A percentile compares a stretch with the other conserved stretches of the same genome.
phyloP scores from a whole-genome alignment of 2,329 filamentous ascomycete genomes.

The Neoarthrinium moseri region DNA sequence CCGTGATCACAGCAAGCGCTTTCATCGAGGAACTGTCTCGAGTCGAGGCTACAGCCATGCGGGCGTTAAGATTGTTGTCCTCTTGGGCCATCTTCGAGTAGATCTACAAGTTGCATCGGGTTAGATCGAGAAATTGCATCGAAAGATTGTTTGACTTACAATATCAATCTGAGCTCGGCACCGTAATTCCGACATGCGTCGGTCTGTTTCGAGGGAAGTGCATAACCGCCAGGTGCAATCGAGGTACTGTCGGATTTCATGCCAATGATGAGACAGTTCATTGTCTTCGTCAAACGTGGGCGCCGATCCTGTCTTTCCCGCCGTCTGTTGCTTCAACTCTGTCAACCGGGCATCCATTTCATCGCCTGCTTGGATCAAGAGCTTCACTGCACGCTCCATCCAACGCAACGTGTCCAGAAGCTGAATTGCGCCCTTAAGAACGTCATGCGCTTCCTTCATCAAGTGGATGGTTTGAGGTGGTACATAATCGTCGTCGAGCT shows the following conservation, averaged over 20 bases:
- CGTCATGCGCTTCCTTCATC: constrained; percentile 47
- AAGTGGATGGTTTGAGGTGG: constrained; percentile 44
- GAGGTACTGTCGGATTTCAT: constrained; percentile 45
- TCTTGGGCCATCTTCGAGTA: constrained; percentile 50
- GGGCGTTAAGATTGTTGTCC: constrained; percentile 49
- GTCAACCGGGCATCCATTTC: constrained; percentile 34
- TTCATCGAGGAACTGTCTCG: constrained; percentile 51
- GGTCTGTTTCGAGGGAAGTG: constrained; percentile 42
- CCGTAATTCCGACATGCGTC: constrained; percentile 43
- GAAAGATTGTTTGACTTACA: constrained; percentile 22
- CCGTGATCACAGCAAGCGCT: constrained; percentile 45
- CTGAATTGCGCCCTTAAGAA: constrained; percentile 43
- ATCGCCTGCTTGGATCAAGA: constrained; percentile 42
- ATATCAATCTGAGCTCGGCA: constrained; percentile 47
- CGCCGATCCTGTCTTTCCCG: constrained; percentile 10
- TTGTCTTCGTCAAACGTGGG: constrained; percentile 15
- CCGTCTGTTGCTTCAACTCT: constrained; percentile 16
- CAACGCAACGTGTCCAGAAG: constrained; percentile 44
- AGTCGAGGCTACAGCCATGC: constrained; percentile 75
- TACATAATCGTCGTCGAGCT: constrained; percentile 28
- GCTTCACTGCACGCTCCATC: constrained; percentile 45
- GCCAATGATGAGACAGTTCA: constrained; percentile 39
- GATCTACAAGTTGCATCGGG: constrained; percentile 27
- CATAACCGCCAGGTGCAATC: constrained; percentile 42
- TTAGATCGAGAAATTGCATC: no score